Base-by-base conservation (phyloP, 2,329 filamentous ascomycete genomes). In the Talaromyces verruculosus region DNA sequence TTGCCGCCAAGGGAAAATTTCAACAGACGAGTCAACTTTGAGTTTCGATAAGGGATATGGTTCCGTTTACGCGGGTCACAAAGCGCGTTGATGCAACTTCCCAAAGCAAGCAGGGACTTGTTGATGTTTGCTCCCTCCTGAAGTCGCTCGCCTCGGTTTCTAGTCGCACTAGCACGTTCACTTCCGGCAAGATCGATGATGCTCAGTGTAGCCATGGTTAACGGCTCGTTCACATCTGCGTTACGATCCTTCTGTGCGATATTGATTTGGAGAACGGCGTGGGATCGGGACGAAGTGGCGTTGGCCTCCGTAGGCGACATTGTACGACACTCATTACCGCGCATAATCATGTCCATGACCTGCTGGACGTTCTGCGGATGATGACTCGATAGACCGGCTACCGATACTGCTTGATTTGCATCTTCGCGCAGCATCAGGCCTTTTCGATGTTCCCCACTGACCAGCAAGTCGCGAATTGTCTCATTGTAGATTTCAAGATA, bases 401-500 rank as follows among this genome's bases (percentile, higher is more conserved):
- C 95, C 0, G 92, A 95, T 7, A 99, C 95, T 11, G 91, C 88
- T 76, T 97, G 92, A 73, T 98, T 93, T 66, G 91, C 90, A 81
- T 99, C 95, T 79, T 99, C 95, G 58, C 95, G 90, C 47, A 99
- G 85, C 89, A 95, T 97, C 69, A 99, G 80, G 2, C 92, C 91
- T 70, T 88, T 86, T 80, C 93, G 95, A 79, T 89, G 91, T 43
- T 89, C 91, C 28, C 90, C 90, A 0, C 92, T 90, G n/a, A 95
- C 90, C 51, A 99, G 84, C 73, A 99, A 81, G 80, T 99, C 95
- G 62, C 95, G 91, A 73, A 99, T 99, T 0, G 93, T 97, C 81
- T 99, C 95, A 76, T 99, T 99, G 84, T 99, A 99, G 69, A 99
- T 99, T 76, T 99, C 95, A 43, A 99, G 85, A 74, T 98, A 99